Percentiles rank a stretch among this genome's conserved stretches.
These are phyloP conservation scores for Cladosporium sp. DNA, from an alignment of 2,329 filamentous ascomycete genomes.

Conservation along the genomic window DNA sequence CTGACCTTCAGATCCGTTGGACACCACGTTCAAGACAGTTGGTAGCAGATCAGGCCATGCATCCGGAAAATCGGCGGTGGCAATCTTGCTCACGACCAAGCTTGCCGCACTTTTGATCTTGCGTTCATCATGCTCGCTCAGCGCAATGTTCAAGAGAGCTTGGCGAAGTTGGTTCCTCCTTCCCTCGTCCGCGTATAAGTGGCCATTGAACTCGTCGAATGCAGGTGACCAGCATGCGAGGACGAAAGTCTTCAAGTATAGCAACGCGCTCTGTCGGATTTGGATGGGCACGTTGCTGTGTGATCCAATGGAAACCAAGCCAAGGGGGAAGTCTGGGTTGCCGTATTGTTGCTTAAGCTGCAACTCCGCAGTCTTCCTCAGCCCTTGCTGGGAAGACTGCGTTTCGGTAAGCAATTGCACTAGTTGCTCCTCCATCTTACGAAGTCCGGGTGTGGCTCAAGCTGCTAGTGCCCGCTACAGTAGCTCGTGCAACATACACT, in stretches of 20 bases:
- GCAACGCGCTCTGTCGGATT: slow-evolving; percentile 78
- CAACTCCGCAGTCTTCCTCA: slow-evolving; percentile 81
- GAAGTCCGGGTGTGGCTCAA: slow-evolving; percentile 25
- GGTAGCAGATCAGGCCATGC: slow-evolving; percentile 90
- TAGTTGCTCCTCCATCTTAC: slow-evolving; percentile 82
- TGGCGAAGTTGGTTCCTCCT: slow-evolving; percentile 70
- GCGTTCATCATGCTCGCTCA: slow-evolving; percentile 68
- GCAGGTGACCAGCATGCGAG: slow-evolving; percentile 76
- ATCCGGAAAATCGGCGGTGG: slow-evolving; percentile 86
- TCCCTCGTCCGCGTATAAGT: slow-evolving; percentile 62
- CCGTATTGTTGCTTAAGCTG: slow-evolving; percentile 69
- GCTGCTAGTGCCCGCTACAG: slow-evolving; percentile 11
- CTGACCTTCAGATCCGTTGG: slow-evolving; percentile 70
- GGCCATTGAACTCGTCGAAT: slow-evolving; percentile 66
- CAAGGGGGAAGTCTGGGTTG: slow-evolving; percentile 68
- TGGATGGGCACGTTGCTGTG: slow-evolving; percentile 68
- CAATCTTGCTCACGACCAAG: slow-evolving; percentile 89
- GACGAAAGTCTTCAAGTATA: slow-evolving; percentile 77
- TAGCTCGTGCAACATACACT: slow-evolving; percentile 17
- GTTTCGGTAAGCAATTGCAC: slow-evolving; percentile 83
- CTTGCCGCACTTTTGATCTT: slow-evolving; percentile 88
- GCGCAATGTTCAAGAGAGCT: slow-evolving; percentile 70
- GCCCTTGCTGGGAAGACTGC: slow-evolving; percentile 69
- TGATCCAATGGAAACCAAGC: slow-evolving; percentile 74
- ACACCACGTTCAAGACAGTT: slow-evolving; percentile 71